These are phyloP conservation scores for Chiua virens DNA, from an alignment of 768 basidiomycete species.

Conservation along the genomic window DNA sequence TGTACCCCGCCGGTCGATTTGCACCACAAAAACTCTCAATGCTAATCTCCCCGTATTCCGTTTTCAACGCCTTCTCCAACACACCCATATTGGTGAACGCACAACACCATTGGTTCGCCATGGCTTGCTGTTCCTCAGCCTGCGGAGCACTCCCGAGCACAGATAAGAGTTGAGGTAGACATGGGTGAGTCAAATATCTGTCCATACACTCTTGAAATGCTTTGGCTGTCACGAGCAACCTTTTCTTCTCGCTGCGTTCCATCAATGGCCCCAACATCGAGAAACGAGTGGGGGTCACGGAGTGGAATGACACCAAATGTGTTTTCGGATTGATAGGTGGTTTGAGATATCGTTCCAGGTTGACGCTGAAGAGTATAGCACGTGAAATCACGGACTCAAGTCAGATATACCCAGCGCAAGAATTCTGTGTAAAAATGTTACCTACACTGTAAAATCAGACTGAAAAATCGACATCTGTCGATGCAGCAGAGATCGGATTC, in stretches of 20 bases:
- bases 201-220: slow-evolving; percentile 11
- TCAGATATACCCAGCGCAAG: not conserved
- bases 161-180: slow-evolving; percentile 10
- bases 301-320: slow-evolving; percentile 17
- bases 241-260: slow-evolving; percentile 7
- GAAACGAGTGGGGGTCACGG: slow-evolving; percentile 13
- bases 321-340: slow-evolving; percentile 16
- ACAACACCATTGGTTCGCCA: not conserved
- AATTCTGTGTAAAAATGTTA: no score
- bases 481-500: slow-evolving; percentile 14
- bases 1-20: slow-evolving; percentile 1
- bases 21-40: slow-evolving; percentile 6
- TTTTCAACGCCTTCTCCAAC: slow-evolving; percentile 10
- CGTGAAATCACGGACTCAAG: not conserved
- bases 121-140: not conserved
- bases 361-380: not conserved
- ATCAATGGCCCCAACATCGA: slow-evolving; percentile 13
- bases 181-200: slow-evolving; percentile 12
- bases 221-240: slow-evolving; percentile 12
- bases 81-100: slow-evolving; percentile 15
- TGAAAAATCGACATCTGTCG: slow-evolving; percentile 18
- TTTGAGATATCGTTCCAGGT: slow-evolving; percentile 20
- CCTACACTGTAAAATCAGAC: slow-evolving; percentile 12
- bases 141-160: not conserved
- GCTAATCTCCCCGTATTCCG: slow-evolving; percentile 1